A percentile compares a stretch with the other conserved stretches of the same genome.
Conservation (phyloP, 768 basidiomycete genomes). For the Atractiella rhizophila region DNA sequence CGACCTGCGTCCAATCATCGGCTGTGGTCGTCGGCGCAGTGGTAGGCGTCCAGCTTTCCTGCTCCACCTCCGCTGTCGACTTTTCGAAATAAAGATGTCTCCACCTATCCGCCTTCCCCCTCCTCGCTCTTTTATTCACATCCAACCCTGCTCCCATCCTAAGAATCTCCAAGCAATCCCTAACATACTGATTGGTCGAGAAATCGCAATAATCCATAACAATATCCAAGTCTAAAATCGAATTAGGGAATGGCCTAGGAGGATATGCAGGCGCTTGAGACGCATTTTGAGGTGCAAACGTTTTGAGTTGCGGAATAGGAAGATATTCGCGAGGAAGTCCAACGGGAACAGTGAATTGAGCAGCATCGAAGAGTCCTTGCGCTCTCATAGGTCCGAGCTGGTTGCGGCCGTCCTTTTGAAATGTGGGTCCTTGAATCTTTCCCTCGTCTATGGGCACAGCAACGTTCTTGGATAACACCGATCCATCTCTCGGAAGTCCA, state of each 20-base stretch:
- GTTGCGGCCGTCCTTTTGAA: too few species aligned
- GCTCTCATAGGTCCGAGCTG: too few species aligned
- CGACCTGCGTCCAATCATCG: not conserved
- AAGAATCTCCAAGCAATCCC: conserved; percentile 84
- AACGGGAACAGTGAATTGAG: too few species aligned
- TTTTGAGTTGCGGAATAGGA: conserved; percentile 14
- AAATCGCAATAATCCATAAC: conserved; percentile 88
- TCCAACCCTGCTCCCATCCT: conserved; percentile 76
- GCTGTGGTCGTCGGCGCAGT: not conserved
- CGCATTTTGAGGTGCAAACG: conserved; percentile 24
- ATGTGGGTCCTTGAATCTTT: too few species aligned
- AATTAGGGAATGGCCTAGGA: conserved; percentile 58
- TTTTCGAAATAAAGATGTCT: conserved; percentile 66
- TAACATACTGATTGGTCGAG: conserved; percentile 63
- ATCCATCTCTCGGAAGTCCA: too few species aligned
- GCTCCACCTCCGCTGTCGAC: conserved; percentile 20
- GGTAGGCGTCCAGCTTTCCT: conserved; percentile 6
- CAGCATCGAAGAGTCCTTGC: too few species aligned
- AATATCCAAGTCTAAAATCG: conserved; percentile 66
- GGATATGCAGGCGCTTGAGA: conserved; percentile 47
- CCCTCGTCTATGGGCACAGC: too few species aligned
- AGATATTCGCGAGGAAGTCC: conserved; percentile 58
- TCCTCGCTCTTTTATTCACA: conserved; percentile 43
- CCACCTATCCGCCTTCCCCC: conserved; percentile 58
- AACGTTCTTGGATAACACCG: too few species aligned